Base-by-base conservation (phyloP, 2,329 filamentous ascomycete genomes). In the Cordyceps farinosa region DNA sequence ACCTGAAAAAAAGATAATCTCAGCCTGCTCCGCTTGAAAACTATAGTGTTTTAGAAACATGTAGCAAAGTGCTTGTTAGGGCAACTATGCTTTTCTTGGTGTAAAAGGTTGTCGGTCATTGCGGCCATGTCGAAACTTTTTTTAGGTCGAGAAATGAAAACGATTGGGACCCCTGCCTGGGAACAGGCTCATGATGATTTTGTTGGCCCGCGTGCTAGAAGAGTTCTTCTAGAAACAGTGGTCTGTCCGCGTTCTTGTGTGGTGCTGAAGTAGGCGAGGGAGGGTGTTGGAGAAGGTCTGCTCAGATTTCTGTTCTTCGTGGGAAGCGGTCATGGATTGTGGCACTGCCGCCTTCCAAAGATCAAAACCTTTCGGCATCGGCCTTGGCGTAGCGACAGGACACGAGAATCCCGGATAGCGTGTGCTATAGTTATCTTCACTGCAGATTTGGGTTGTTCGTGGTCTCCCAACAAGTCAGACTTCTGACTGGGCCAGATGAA, bases 11-110 rank as follows among this genome's bases (percentile, higher is more conserved):
- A 58, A 8, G 59, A 63, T 47, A 22, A 22, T 61, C 66, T 66
- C 73, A 76, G 74, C 74, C 75, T 76, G 77, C 79, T 82, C 79
- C 75, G 80, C 79, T 82, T 82, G 80, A 82, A 82, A 82, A 82
- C 80, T 82, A 82, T 78, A 68, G 58, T 70, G 34, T 17, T 67
- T 71, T 66, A 68, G 65, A 62, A 71, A 68, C 69, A 52, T 57
- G 40, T 45, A 50, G 62, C 48, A 63, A 45, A 64, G 62, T n/a
- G 40, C 65, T 73, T 70, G 67, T 56, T 42, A 45, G 51, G 47
- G 22, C 29, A 27, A 22, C 17, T 4, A 40, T 58, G 15, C 55
- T 58, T 58, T 22, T 58, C 55, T 48, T 65, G 53, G 54, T 66
- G 22, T 29, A 29, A 55, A 55, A 59, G 40, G 59, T 38, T 74